Evolutionary conservation across 345 rosid species (phyloP), one percentile per base, ranked within the genome.

Genomic region (Arabis alpina): DNA sequence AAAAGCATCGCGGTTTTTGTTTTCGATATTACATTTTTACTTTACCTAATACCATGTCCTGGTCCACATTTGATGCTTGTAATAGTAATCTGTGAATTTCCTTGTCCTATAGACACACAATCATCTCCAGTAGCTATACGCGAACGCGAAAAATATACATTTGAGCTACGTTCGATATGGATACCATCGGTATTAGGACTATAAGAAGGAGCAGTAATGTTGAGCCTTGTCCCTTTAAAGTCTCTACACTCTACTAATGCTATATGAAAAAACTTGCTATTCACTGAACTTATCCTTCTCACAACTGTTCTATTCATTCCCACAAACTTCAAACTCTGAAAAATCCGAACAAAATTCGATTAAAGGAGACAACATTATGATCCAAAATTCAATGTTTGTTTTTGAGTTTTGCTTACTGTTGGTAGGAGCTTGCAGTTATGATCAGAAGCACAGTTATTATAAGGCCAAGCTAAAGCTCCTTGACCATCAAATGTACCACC

Each of bases 161-260:
- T 47, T 7, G 70, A 68, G 8, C 87, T 81, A 12, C 61, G 51
- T 4, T 67, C 80, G 0, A 88, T 67, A 27, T 86, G 84, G 56
- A 84, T 82, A 42, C 89, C 94, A 55, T 84, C 88, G 0, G 91
- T 88, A 77, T 88, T 88, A 0, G 88, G 94, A 53, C 94, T 88
- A 15, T 79, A 54, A 1, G 23, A 54, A 2, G 91, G 88, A 12
- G 91, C 88, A 7, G 36, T 23, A 16, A 86, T 62, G n/a, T 61
- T 78, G 11, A 78, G 72, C 39, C 77, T 61, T 45, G 80, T 77
- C 2, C 83, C 86, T 81, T 74, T 83, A 70, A 82, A 85, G 66
- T 83, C 76, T 44, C 61, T 78, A 43, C 90, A 85, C 54, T 74
- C 82, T 2, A 87, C 87, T 52, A 86, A 71, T 28, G 86, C 86